phyloP scores from a whole-genome alignment of 306 rosid genomes.

The Quercus berberidifolia region DNA sequence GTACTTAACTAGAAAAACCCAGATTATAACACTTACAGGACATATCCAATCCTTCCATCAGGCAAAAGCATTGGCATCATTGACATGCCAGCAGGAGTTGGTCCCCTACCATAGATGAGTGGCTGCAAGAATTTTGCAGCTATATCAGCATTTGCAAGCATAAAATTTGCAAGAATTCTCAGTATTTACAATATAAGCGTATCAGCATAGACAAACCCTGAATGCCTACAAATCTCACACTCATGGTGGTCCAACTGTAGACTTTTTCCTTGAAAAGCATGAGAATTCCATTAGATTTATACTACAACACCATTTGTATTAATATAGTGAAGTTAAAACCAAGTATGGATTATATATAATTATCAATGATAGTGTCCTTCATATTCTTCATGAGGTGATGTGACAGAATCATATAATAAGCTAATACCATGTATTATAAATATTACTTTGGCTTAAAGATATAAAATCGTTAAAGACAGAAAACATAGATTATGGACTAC shows the following conservation, averaged over 20 bases:
- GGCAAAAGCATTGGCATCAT: conserved; percentile 79
- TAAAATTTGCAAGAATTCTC: not conserved
- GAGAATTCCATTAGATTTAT: not conserved
- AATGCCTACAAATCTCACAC: not conserved
- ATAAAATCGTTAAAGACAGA: not conserved
- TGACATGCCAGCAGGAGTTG: conserved; percentile 53
- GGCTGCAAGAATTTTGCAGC: conserved; percentile 54
- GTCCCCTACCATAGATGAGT: conserved; percentile 57
- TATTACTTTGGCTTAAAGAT: not conserved
- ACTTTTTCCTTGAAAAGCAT: not conserved
- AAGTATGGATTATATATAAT: not conserved
- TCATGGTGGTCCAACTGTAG: not conserved
- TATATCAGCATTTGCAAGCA: conserved; percentile 21
- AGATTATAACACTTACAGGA: conserved; percentile 46
- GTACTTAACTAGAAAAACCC: conserved; percentile 2
- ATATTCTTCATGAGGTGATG: not conserved
- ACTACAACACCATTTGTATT: not conserved
- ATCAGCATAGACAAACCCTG: not conserved
- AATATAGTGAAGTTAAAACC: not conserved
- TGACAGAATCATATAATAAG: not conserved
- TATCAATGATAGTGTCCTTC: not conserved
- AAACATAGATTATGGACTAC: not conserved
- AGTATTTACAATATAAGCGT: no score
- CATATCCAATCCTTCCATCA: conserved; percentile 66
- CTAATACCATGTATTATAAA: not conserved